These are phyloP conservation scores for Thozetella sp. DNA, from an alignment of 495 filamentous ascomycete genomes.

Conservation along the genomic window DNA sequence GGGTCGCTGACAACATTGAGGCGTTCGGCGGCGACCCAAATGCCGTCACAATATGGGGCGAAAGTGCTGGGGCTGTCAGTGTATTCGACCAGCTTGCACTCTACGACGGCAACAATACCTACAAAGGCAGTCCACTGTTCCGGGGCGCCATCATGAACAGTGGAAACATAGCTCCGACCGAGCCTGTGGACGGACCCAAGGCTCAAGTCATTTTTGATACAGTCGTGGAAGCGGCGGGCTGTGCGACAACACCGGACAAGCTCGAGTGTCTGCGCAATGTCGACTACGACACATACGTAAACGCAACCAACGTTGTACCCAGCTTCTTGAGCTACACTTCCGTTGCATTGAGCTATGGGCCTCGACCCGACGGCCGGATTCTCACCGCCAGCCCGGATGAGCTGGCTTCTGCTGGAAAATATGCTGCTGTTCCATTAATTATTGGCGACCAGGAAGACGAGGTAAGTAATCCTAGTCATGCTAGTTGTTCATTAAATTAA, in stretches of 20 bases:
- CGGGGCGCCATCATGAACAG: constrained; percentile 76
- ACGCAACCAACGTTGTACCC: constrained; percentile 68
- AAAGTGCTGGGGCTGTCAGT: constrained; percentile 72
- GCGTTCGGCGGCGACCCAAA: constrained; percentile 69
- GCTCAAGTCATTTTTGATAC: constrained; percentile 64
- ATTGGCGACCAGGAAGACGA: constrained; percentile 62
- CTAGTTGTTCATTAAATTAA: too few species aligned
- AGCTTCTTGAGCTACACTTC: constrained; percentile 63
- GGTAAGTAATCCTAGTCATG: too few species aligned
- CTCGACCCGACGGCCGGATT: constrained; percentile 62
- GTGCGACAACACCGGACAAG: constrained; percentile 51
- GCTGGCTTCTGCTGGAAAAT: constrained; percentile 47
- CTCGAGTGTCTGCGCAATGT: constrained; percentile 63
- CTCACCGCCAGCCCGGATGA: constrained; percentile 59
- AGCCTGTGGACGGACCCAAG: constrained; percentile 63
- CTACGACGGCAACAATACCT: constrained; percentile 69
- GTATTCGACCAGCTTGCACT: constrained; percentile 71
- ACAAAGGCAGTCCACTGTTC: constrained; percentile 72
- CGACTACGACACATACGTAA: constrained; percentile 61
- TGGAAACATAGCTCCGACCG: constrained; percentile 63
- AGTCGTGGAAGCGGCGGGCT: constrained; percentile 63
- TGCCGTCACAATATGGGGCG: constrained; percentile 73
- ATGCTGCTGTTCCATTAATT: constrained; percentile 59
- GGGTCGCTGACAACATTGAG: constrained; percentile 66
- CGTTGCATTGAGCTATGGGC: constrained; percentile 63